Evolutionary conservation across 176 grass and related monocot genomes (phyloP).

Genomic region (Hordeum marinum): DNA sequence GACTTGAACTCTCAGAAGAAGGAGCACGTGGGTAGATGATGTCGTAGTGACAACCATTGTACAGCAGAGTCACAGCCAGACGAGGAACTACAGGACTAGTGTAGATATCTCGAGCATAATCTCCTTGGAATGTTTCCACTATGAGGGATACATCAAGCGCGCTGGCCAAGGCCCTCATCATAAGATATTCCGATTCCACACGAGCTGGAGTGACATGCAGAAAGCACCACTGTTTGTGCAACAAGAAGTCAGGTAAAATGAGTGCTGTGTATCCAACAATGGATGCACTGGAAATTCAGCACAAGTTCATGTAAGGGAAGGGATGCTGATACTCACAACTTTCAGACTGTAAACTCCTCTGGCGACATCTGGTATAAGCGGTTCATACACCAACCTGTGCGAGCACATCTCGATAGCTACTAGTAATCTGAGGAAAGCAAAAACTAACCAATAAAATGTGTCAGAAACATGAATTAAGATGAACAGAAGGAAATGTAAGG

Average conservation of each 20-base stretch:
- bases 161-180: neutral
- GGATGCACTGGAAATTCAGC: neutral
- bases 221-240: slow-evolving; percentile 28
- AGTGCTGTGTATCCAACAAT: neutral
- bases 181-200: neutral
- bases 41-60: neutral
- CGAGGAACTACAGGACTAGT: neutral
- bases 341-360: neutral
- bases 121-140: slow-evolving; percentile 3
- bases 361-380: neutral
- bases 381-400: neutral
- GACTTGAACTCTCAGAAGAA: neutral
- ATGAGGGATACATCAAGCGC: slow-evolving; percentile 14
- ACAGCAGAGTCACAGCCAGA: slow-evolving; percentile 8
- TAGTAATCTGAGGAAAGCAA: slow-evolving; percentile 33
- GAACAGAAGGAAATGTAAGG: neutral
- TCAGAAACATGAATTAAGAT: neutral
- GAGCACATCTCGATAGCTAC: slow-evolving; percentile 32
- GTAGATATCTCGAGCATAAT: neutral
- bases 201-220: neutral
- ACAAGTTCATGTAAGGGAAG: neutral
- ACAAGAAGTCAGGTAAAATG: neutral
- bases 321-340: slow-evolving; percentile 1
- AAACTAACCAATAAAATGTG: slow-evolving; percentile 33
- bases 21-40: slow-evolving; percentile 7